Evolutionary conservation across 768 basidiomycete species (phyloP).

Genomic region (Boletus subcaerulescens): DNA sequence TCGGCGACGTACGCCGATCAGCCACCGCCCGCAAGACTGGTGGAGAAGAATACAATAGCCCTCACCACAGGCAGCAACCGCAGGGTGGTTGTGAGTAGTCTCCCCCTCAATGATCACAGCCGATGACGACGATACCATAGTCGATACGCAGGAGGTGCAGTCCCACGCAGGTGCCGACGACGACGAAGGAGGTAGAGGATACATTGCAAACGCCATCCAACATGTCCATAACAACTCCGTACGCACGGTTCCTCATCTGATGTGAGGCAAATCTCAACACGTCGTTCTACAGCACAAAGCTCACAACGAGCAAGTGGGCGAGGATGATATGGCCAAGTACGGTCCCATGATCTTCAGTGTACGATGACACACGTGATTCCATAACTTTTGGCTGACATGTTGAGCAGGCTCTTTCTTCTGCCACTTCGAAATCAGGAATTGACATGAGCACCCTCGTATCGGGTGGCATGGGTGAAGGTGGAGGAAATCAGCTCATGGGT

Average conservation of each 20-base stretch:
- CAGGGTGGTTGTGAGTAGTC: constrained; percentile 25
- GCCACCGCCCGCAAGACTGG: constrained; percentile 54
- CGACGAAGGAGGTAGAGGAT: constrained; percentile 6
- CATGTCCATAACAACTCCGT: constrained; percentile 25
- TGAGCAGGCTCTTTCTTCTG: constrained; percentile 18
- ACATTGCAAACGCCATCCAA: constrained; percentile 15
- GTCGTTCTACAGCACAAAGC: constrained; percentile 5
- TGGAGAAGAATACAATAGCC: constrained; percentile 60
- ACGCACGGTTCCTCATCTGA: not conserved
- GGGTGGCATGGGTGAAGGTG: constrained; percentile 40
- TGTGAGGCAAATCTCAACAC: not conserved
- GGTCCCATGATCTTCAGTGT: constrained; percentile 22
- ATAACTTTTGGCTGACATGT: constrained; percentile 2
- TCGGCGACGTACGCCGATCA: constrained; percentile 20
- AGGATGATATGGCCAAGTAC: constrained; percentile 13
- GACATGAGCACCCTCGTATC: constrained; percentile 23
- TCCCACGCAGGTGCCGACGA: constrained; percentile 39
- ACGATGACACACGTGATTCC: not conserved
- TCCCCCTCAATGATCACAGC: constrained; percentile 6
- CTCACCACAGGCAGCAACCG: constrained; percentile 40
- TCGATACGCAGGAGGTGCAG: constrained; percentile 62
- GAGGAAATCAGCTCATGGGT: constrained; percentile 68
- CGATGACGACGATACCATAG: constrained; percentile 34
- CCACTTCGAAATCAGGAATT: constrained; percentile 30
- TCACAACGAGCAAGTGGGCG: constrained; percentile 15